These are phyloP conservation scores for Tremella yokohamensis DNA, from an alignment of 768 basidiomycete species.

Conservation along the genomic window DNA sequence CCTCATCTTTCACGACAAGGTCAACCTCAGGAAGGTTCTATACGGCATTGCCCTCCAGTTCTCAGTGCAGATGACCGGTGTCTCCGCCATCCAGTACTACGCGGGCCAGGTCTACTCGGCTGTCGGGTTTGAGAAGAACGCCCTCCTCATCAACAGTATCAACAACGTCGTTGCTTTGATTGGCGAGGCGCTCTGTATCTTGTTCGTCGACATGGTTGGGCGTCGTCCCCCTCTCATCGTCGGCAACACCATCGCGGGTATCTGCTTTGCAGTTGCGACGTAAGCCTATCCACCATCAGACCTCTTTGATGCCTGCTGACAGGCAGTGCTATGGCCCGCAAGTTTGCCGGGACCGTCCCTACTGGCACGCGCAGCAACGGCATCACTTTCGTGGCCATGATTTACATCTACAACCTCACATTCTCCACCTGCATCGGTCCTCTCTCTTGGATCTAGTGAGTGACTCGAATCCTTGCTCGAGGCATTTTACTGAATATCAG, in stretches of 20 bases:
- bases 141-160: slow-evolving; percentile 68
- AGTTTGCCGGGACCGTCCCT: slow-evolving; percentile 14
- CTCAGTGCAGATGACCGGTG: slow-evolving; percentile 62
- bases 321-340: slow-evolving; percentile 22
- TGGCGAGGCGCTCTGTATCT: slow-evolving; percentile 59
- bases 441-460: slow-evolving; percentile 55
- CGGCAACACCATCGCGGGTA: slow-evolving; percentile 33
- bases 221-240: slow-evolving; percentile 56
- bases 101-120: slow-evolving; percentile 41
- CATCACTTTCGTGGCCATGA: slow-evolving; percentile 32
- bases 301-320: background rate
- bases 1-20: slow-evolving; percentile 44
- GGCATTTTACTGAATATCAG: slow-evolving; percentile 3
- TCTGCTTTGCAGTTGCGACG: slow-evolving; percentile 40
- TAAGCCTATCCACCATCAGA: slow-evolving; percentile 12
- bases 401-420: slow-evolving; percentile 61
- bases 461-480: background rate
- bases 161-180: slow-evolving; percentile 65
- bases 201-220: slow-evolving; percentile 66
- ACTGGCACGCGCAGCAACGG: slow-evolving; percentile 25
- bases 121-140: slow-evolving; percentile 31
- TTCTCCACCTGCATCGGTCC: slow-evolving; percentile 62
- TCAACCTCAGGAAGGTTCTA: slow-evolving; percentile 28
- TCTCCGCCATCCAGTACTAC: slow-evolving; percentile 61
- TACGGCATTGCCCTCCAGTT: slow-evolving; percentile 56